Evolutionary conservation across 1,139 yeast species (phyloP).

Genomic region (Pichia sp.): DNA sequence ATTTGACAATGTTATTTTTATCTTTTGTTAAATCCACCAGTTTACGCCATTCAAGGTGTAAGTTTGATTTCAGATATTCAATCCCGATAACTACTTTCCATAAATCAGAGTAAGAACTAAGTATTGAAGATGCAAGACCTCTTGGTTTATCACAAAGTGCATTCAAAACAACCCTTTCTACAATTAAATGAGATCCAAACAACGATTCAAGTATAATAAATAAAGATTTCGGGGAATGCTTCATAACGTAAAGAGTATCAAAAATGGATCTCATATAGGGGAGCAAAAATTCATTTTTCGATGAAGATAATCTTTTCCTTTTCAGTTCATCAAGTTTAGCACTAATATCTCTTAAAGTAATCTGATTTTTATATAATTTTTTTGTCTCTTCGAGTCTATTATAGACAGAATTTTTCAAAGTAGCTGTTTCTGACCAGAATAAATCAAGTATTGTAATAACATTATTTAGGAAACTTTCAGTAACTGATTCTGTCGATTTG

Average conservation of each 20-base stretch:
- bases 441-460: conserved; percentile 2
- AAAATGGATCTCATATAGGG: conserved; percentile 3
- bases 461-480: background rate
- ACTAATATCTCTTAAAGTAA: conserved; percentile 7
- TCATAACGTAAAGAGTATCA: conserved; percentile 4
- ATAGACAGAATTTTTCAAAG: conserved; percentile 4
- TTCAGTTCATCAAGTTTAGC: conserved; percentile 3
- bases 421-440: conserved; percentile 8
- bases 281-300: conserved; percentile 1
- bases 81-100: conserved; percentile 52
- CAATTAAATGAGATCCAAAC: background rate
- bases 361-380: conserved; percentile 1
- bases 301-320: background rate
- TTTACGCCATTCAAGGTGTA: conserved; percentile 51
- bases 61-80: conserved; percentile 34
- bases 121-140: conserved; percentile 9
- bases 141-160: conserved; percentile 8
- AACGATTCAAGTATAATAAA: conserved; percentile 2
- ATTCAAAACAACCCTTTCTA: conserved; percentile 6
- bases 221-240: background rate
- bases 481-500: conserved; percentile 7
- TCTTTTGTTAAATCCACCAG: conserved; percentile 64
- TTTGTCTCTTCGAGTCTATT: conserved; percentile 1
- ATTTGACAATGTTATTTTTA: conserved; percentile 27
- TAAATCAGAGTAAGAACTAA: conserved; percentile 44